Conservation (phyloP, 306 rosid species). For the Fagus sylvatica region DNA sequence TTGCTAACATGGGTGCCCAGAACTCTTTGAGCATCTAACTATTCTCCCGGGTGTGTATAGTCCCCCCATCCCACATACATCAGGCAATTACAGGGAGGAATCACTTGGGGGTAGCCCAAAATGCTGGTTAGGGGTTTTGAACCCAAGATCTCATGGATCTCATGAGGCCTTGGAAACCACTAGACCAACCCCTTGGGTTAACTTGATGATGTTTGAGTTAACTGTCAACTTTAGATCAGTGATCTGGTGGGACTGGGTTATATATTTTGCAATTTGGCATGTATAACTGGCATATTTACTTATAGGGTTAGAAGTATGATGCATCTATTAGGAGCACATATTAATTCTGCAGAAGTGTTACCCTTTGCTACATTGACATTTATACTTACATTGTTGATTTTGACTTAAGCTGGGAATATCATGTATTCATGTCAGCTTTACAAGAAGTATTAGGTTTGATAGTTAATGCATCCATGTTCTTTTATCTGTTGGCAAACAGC, state of each 20-base stretch:
- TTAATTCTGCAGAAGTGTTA: background rate
- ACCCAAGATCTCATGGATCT: too few species aligned
- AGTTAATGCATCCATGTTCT: constrained; percentile 19
- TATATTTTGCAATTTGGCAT: background rate
- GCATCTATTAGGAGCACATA: background rate
- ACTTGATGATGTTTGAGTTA: background rate
- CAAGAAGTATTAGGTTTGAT: constrained; percentile 7
- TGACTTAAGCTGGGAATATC: background rate
- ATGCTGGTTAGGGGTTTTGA: too few species aligned
- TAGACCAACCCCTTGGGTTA: background rate
- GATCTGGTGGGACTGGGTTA: background rate
- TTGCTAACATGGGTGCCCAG: too few species aligned
- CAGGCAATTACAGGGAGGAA: too few species aligned
- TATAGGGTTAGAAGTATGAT: background rate
- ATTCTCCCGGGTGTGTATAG: too few species aligned
- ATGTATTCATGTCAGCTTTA: background rate
- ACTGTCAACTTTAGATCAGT: background rate
- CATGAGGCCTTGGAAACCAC: too few species aligned
- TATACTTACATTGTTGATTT: background rate
- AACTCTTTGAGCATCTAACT: too few species aligned
- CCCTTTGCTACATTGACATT: background rate
- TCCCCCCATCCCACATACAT: too few species aligned
- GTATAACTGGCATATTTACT: background rate
- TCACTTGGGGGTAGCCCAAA: too few species aligned
- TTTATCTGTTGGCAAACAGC: constrained; percentile 45